These are phyloP conservation scores for Geranomyces variabilis DNA, from an alignment of 192 early-diverging fungal genomes.

Conservation along the genomic window DNA sequence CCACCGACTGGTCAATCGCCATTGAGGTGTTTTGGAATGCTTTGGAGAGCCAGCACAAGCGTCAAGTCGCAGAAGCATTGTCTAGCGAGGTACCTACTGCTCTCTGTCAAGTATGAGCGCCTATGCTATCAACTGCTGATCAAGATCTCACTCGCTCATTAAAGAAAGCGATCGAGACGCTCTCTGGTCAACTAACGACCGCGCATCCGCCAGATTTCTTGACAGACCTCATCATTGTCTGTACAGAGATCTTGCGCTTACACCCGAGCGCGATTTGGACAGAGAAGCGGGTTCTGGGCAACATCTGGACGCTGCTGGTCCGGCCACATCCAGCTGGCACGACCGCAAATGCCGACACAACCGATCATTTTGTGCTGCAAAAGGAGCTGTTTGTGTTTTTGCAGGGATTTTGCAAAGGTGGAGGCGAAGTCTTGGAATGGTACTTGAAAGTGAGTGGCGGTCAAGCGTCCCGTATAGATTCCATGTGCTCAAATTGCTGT, in stretches of 20 bases:
- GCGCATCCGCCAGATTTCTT: constrained; percentile 14
- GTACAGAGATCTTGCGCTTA: background rate
- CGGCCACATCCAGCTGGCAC: constrained; percentile 4
- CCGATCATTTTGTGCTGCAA: background rate
- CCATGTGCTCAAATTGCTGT: background rate
- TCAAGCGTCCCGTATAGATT: background rate
- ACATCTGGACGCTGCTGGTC: constrained; percentile 1
- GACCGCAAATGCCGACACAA: background rate
- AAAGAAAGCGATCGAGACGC: constrained; percentile 2
- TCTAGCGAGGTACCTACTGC: background rate
- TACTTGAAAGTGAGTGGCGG: constrained; percentile 10
- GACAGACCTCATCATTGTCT: constrained; percentile 19
- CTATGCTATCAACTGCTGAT: too few relatives aligned
- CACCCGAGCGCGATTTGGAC: constrained; percentile 1
- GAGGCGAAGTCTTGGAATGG: constrained; percentile 13
- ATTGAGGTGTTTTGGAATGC: constrained; percentile 33
- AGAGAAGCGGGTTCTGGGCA: background rate
- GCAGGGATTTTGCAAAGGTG: background rate
- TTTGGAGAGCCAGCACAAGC: constrained; percentile 11
- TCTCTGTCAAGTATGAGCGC: background rate
- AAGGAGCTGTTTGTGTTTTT: constrained; percentile 15
- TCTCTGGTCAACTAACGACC: background rate
- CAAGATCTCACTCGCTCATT: background rate
- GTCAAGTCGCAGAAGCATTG: constrained; percentile 10
- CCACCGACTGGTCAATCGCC: constrained; percentile 9